Percentiles rank a stretch among this genome's conserved stretches.
phyloP scores from a whole-genome alignment of 148 eudicot genomes.

The Talinum fruticosum region DNA sequence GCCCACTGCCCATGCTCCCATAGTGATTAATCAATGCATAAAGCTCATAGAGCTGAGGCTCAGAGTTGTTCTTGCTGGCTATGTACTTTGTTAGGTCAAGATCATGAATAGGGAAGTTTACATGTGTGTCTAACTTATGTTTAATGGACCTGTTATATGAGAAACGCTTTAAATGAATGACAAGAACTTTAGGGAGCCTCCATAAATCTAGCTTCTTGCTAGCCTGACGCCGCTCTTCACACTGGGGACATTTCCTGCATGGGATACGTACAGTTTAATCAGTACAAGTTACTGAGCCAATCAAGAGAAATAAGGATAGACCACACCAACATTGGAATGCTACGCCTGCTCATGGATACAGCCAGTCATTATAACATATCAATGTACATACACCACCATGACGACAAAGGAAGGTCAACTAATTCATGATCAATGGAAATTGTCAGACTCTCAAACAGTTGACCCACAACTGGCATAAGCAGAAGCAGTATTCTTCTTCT shows the following conservation, averaged over 20 bases:
- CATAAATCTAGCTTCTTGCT: conserved; percentile 98
- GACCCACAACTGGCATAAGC: background rate
- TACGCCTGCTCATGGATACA: background rate
- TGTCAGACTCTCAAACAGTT: too few species aligned
- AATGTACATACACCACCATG: background rate
- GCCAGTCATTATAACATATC: too few species aligned
- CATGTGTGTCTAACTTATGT: conserved; percentile 85
- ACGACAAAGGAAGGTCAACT: background rate
- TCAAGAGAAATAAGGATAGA: background rate
- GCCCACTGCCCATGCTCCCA: conserved; percentile 97
- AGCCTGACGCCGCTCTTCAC: conserved; percentile 93
- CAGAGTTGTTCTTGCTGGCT: conserved; percentile 73
- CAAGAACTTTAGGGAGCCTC: conserved; percentile 97
- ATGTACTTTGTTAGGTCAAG: conserved; percentile 84
- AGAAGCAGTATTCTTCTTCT: background rate
- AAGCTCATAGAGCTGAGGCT: conserved; percentile 77
- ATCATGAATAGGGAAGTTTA: conserved; percentile 86
- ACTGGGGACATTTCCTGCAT: conserved; percentile 87
- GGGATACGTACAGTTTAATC: conserved; percentile 2
- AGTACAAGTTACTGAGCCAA: background rate
- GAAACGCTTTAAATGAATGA: conserved; percentile 91
- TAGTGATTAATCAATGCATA: conserved; percentile 94
- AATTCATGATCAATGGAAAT: background rate
- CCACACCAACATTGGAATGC: background rate
- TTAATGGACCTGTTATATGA: conserved; percentile 88